Percentiles rank a stretch among this genome's conserved stretches.
Conservation (phyloP, 768 basidiomycete species). For the Termitomyces sp. region DNA sequence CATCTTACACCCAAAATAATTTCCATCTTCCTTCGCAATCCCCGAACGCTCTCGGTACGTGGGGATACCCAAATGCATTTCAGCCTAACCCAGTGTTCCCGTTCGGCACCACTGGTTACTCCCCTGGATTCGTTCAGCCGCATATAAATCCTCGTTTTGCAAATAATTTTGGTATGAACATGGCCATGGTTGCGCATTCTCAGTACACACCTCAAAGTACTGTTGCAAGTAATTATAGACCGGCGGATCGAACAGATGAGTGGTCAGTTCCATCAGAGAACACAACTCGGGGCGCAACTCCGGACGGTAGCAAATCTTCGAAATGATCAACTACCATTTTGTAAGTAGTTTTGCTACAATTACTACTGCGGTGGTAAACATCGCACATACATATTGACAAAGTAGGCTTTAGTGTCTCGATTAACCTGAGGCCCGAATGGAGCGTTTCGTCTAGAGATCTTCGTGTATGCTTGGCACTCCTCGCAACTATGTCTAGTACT, state of each 20-base stretch:
- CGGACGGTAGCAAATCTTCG: constrained; percentile 15
- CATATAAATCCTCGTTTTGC: constrained; percentile 85
- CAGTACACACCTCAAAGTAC: constrained; percentile 11
- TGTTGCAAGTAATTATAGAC: background rate
- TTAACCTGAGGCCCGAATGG: background rate
- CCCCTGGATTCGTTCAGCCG: constrained; percentile 49
- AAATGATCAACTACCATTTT: constrained; percentile 1
- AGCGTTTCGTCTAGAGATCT: background rate
- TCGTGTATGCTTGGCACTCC: background rate
- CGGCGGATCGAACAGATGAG: constrained; percentile 27
- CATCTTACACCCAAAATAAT: constrained; percentile 9
- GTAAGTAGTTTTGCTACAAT: background rate
- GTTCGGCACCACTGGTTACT: constrained; percentile 11
- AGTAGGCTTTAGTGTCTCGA: background rate
- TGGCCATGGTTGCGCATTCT: constrained; percentile 19
- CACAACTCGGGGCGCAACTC: background rate
- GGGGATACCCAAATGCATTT: constrained; percentile 14
- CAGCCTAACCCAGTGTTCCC: constrained; percentile 16
- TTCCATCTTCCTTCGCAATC: background rate
- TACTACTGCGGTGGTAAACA: background rate
- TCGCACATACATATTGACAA: background rate
- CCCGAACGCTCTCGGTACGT: background rate
- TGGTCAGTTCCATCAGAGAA: constrained; percentile 30
- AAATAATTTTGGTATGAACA: constrained; percentile 49
- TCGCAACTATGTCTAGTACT: background rate